Percentiles rank a stretch among this genome's conserved stretches.
Evolutionary conservation across 768 basidiomycete species (phyloP).

Genomic region (Punctularia strigosozonata): DNA sequence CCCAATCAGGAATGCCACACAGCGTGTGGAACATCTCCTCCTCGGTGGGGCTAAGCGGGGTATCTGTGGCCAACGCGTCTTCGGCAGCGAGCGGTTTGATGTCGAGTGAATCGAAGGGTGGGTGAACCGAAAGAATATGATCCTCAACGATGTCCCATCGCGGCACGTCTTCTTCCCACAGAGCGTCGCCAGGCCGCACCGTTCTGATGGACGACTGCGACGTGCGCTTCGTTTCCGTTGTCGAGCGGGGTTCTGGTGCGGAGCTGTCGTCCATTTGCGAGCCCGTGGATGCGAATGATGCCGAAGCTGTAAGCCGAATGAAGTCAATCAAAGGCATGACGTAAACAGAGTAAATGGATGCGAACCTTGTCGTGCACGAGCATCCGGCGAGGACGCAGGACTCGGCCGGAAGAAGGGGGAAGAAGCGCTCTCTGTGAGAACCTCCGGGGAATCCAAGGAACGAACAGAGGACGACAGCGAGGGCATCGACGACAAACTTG

Average conservation of each 20-base stretch:
- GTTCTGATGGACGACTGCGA: constrained; percentile 11
- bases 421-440: not conserved
- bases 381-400: constrained; percentile 28
- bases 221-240: constrained; percentile 28
- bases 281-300: constrained; percentile 44
- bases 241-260: constrained; percentile 50
- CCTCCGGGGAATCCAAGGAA: not conserved
- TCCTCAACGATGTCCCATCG: constrained; percentile 16
- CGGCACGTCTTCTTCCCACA: constrained; percentile 12
- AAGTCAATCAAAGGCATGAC: constrained; percentile 45
- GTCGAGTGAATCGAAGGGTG: constrained; percentile 7
- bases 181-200: constrained; percentile 12
- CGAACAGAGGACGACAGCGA: not conserved
- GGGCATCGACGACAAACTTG: no score
- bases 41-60: constrained; percentile 57
- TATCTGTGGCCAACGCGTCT: constrained; percentile 19
- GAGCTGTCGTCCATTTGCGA: constrained; percentile 43
- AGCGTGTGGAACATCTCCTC: constrained; percentile 59
- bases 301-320: constrained; percentile 48
- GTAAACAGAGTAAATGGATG: no score
- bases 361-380: no score
- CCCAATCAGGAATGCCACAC: constrained; percentile 27
- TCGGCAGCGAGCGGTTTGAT: constrained; percentile 5
- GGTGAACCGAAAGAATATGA: constrained; percentile 14
- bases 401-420: constrained; percentile 43